Evolutionary conservation across 2,329 filamentous ascomycete genomes (phyloP), one percentile per base, ranked within the genome.

Genomic region (Leptographium lundbergii): DNA sequence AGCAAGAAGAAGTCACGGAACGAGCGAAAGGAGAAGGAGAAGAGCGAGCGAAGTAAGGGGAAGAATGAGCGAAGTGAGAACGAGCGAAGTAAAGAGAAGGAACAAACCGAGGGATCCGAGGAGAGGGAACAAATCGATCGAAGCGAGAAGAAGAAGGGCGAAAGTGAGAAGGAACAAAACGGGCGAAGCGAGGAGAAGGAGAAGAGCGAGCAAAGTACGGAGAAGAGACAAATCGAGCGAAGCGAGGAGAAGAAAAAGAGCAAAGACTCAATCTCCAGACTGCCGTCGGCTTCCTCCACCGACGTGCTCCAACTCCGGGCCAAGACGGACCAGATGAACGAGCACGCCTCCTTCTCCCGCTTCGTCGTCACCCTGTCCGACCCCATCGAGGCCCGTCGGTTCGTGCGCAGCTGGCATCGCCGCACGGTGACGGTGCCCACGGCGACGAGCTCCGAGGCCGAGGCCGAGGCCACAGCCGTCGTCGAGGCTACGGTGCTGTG

Each of bases 361-460:
- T 81, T 81, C 71, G 71, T 86, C 17, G 64, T 86, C 25, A 75
- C 77, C 5, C 84, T 87, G 61, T 66, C 73, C 17, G 78, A 79
- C n/a, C 71, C 76, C 56, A 70, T 72, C 11, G 81, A 81, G 61
- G 81, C 81, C 24, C 75, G 73, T 58, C 72, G 77, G 58, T 80
- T 80, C 62, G 74, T 75, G 34, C 69, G 76, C 61, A 61, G 63
- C 57, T 77, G 74, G 74, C 74, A 77, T 64, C 69, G 70, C 27
- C 68, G 73, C 59, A 66, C 69, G 59, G 63, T 77, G 3, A 24
- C 39, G 63, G 66, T 54, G 67, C 68, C 67, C 3, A 17, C 51
- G 39, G 19, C 19, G 11, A 29, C n/a, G 24, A 36, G 24, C 27
- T n/a, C n/a, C n/a, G 53, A 51, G 19, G 45, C 54, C 11, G 39